Conservation (phyloP, 2,329 filamentous ascomycete genomes). For the Drechslerella dactyloides region DNA sequence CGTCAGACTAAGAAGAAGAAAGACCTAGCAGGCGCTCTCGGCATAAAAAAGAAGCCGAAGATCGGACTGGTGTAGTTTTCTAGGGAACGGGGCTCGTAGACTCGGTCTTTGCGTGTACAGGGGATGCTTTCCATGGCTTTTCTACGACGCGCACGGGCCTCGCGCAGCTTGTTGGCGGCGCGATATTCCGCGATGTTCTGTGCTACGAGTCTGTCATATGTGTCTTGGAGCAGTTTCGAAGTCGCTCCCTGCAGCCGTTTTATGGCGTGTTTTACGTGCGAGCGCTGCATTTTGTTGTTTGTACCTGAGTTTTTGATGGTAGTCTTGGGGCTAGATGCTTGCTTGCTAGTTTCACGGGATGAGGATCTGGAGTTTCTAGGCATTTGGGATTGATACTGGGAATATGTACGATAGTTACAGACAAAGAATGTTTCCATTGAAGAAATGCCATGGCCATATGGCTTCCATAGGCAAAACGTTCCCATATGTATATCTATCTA, state of each 20-base stretch:
- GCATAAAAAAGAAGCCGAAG: slow-evolving; percentile 81
- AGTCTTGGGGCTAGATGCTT: background rate
- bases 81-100: slow-evolving; percentile 17
- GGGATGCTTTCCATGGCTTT: slow-evolving; percentile 6
- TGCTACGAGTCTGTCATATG: background rate
- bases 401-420: too few species aligned
- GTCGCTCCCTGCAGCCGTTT: background rate
- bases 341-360: background rate
- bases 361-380: background rate
- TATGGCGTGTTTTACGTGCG: background rate
- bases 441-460: too few species aligned
- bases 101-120: background rate
- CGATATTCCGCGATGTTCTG: slow-evolving; percentile 13
- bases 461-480: too few species aligned
- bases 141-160: background rate
- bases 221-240: background rate
- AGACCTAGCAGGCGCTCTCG: slow-evolving; percentile 73
- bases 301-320: too few species aligned
- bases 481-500: too few species aligned
- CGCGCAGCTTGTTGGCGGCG: slow-evolving; percentile 1
- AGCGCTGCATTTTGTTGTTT: background rate
- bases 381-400: too few species aligned
- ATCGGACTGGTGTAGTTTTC: slow-evolving; percentile 62
- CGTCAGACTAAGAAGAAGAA: slow-evolving; percentile 86
- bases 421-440: too few species aligned